Evolutionary conservation across 352 stramenopile species (phyloP).

Genomic region (Globisporangium iwayamae): DNA sequence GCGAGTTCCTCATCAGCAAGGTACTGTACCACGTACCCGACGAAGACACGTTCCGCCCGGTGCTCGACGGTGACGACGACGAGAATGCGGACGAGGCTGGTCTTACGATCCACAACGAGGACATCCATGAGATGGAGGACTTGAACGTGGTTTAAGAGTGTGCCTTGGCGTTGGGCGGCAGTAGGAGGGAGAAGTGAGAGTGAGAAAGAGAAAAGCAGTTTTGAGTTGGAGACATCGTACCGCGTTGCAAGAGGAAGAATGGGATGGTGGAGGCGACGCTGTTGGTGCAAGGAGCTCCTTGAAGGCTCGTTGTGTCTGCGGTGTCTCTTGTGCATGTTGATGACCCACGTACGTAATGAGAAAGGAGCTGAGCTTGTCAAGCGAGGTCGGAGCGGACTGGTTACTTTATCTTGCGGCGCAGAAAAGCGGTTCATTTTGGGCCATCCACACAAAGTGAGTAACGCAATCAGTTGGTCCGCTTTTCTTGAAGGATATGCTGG

Average conservation of each 20-base stretch:
- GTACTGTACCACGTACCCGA: constrained; percentile 82
- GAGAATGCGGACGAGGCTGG: constrained; percentile 38
- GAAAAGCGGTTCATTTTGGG: background rate
- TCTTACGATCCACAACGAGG: constrained; percentile 54
- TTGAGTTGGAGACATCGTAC: background rate
- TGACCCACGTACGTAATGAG: background rate
- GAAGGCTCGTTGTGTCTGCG: background rate
- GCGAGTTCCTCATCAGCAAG: constrained; percentile 87
- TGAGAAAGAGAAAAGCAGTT: background rate
- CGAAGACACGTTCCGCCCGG: constrained; percentile 38
- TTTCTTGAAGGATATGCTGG: constrained; percentile 9
- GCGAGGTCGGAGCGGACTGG: background rate
- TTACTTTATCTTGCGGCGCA: no score
- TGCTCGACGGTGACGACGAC: constrained; percentile 23
- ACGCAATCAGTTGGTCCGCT: constrained; percentile 8
- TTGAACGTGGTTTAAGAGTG: background rate
- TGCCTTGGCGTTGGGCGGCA: background rate
- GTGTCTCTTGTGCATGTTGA: background rate
- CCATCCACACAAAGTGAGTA: background rate
- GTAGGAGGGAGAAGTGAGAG: background rate
- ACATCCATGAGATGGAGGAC: constrained; percentile 26
- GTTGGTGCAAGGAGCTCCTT: background rate
- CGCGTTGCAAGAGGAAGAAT: background rate
- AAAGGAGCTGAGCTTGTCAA: background rate
- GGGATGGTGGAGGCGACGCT: no score